Conservation (phyloP, 768 basidiomycete genomes). For the Coprinopsis sp. region DNA sequence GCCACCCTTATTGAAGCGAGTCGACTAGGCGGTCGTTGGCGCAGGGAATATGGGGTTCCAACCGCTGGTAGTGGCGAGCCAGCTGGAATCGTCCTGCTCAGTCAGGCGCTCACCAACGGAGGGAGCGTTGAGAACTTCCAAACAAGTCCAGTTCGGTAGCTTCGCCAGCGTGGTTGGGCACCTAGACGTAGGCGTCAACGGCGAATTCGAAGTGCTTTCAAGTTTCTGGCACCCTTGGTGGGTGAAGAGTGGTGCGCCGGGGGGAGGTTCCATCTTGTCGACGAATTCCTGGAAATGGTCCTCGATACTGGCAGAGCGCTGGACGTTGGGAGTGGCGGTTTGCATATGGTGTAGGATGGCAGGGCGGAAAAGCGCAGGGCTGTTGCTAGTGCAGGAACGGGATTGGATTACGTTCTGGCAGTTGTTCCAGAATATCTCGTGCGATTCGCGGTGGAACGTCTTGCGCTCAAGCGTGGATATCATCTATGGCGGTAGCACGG, state of each 20-base stretch:
- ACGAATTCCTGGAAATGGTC: conserved; percentile 47
- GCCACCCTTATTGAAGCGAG: conserved; percentile 19
- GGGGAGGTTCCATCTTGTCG: conserved; percentile 42
- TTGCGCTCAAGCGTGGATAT: conserved; percentile 28
- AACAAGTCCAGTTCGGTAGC: conserved; percentile 64
- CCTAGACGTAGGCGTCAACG: conserved; percentile 71
- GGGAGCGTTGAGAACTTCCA: conserved; percentile 91
- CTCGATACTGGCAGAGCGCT: conserved; percentile 46
- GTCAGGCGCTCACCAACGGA: conserved; percentile 54
- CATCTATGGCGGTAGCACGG: neutral
- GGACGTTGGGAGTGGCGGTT: conserved; percentile 55
- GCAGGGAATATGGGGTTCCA: conserved; percentile 87
- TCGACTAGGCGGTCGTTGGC: conserved; percentile 57
- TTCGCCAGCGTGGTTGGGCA: conserved; percentile 60
- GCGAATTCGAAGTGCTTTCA: conserved; percentile 32
- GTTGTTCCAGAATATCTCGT: conserved; percentile 50
- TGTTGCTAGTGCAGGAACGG: conserved; percentile 28
- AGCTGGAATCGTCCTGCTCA: conserved; percentile 67
- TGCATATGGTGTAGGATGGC: conserved; percentile 78
- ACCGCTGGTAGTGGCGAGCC: conserved; percentile 76
- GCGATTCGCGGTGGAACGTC: conserved; percentile 27
- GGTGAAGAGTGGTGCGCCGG: conserved; percentile 44
- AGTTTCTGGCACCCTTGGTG: conserved; percentile 27
- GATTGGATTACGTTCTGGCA: conserved; percentile 48
- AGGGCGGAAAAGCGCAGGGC: conserved; percentile 40